Conservation (phyloP, 2,329 filamentous ascomycete genomes). For the Fusarium anguioides region DNA sequence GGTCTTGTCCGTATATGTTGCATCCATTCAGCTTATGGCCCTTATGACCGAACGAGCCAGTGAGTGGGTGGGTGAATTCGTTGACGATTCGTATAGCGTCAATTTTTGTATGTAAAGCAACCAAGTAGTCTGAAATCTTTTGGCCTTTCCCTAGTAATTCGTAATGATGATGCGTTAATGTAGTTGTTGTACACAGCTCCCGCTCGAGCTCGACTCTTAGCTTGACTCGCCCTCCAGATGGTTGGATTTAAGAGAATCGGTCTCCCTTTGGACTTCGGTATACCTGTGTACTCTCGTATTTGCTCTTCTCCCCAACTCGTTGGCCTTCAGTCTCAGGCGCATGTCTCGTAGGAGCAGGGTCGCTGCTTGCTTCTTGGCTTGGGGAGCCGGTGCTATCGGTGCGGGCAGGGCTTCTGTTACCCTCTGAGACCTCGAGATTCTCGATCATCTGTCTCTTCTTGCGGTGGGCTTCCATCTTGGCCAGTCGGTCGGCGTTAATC, state of each 20-base stretch:
- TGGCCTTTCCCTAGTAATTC: constrained; percentile 13
- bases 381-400: constrained; percentile 71
- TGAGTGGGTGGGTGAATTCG: constrained; percentile 17
- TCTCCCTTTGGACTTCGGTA: constrained; percentile 87
- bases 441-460: constrained; percentile 70
- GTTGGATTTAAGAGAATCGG: constrained; percentile 71
- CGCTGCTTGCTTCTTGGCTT: constrained; percentile 76
- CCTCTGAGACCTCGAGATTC: constrained; percentile 62
- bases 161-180: constrained; percentile 24
- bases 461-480: constrained; percentile 74
- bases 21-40: constrained; percentile 32
- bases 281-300: constrained; percentile 84
- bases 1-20: constrained; percentile 31
- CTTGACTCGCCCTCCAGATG: background rate
- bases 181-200: constrained; percentile 43
- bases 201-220: constrained; percentile 9
- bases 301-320: constrained; percentile 79
- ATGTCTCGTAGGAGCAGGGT: constrained; percentile 89
- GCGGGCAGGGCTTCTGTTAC: constrained; percentile 62
- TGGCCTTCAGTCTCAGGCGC: constrained; percentile 77
- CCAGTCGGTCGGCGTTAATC: constrained; percentile 89
- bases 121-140: background rate
- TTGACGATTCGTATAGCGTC: background rate
- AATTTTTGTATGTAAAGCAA: background rate
- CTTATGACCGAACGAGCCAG: too few relatives aligned